These are phyloP conservation scores for Neofusicoccum cordaticola DNA, from an alignment of 2,329 filamentous ascomycete species.

Conservation along the genomic window DNA sequence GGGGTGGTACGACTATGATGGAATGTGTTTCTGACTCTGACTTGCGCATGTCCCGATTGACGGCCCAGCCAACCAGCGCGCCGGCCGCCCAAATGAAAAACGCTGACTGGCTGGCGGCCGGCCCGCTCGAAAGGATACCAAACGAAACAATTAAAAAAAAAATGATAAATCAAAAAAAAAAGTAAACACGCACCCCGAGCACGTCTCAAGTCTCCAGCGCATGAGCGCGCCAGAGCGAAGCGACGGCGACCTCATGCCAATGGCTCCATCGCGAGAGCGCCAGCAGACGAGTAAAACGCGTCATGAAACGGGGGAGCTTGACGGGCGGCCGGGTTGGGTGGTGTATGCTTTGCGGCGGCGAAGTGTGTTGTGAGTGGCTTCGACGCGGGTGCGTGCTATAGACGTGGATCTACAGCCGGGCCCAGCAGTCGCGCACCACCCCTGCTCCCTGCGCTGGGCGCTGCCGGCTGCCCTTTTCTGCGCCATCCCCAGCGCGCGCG, in stretches of 20 bases:
- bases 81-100: not conserved
- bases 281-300: not conserved
- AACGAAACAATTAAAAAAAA: not conserved
- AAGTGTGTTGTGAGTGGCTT: not conserved
- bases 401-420: constrained; percentile 4
- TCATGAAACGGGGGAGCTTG: not conserved
- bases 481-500: too few relatives aligned
- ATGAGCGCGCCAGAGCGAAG: not conserved
- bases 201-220: too few relatives aligned
- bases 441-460: not conserved
- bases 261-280: not conserved
- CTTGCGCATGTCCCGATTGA: not conserved
- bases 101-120: not conserved
- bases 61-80: not conserved
- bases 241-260: not conserved
- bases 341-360: not conserved
- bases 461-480: not conserved
- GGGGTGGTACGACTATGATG: constrained; percentile 7
- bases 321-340: not conserved
- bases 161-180: not conserved
- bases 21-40: constrained; percentile 1
- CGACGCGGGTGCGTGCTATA: not conserved
- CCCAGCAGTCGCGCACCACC: not conserved
- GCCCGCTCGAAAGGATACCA: not conserved
- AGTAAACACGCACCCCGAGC: not conserved